Conservation (phyloP, 768 basidiomycete species). For the Cystobasidium tubakii region DNA sequence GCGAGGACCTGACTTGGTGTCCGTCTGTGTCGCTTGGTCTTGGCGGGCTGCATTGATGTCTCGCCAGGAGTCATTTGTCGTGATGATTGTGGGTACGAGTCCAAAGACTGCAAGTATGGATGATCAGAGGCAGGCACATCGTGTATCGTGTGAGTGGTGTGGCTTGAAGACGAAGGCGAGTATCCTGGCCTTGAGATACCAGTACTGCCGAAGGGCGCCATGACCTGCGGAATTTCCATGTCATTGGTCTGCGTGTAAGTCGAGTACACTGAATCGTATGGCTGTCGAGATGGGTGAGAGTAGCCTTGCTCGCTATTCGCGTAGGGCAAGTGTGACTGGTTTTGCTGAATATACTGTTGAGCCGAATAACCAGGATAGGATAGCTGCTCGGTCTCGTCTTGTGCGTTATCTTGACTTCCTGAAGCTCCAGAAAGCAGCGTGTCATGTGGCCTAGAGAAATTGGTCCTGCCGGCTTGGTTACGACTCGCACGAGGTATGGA, state of each 20-base stretch:
- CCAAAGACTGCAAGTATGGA: not conserved
- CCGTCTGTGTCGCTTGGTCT: not conserved
- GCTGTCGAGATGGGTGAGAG: not conserved
- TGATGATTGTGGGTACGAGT: not conserved
- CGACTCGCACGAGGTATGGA: not conserved
- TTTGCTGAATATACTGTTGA: not conserved
- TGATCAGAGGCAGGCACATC: not conserved
- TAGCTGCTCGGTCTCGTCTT: not conserved
- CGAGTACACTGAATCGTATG: slow-evolving; percentile 1
- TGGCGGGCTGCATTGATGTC: not conserved
- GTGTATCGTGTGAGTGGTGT: not conserved
- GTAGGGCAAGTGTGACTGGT: not conserved
- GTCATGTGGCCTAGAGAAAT: slow-evolving; percentile 6
- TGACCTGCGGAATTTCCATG: not conserved
- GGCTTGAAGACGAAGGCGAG: not conserved
- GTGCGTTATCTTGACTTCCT: not conserved
- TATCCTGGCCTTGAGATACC: not conserved
- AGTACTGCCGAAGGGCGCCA: not conserved
- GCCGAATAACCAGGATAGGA: not conserved
- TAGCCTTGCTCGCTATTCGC: not conserved
- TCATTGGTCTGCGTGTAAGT: not conserved
- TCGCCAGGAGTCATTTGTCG: not conserved
- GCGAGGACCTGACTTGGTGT: slow-evolving; percentile 13
- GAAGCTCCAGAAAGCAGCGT: not conserved
- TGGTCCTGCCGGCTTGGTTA: not conserved